These are phyloP conservation scores for Aspergillus novofumigatus DNA, from an alignment of 2,329 filamentous ascomycete genomes.

Conservation along the genomic window DNA sequence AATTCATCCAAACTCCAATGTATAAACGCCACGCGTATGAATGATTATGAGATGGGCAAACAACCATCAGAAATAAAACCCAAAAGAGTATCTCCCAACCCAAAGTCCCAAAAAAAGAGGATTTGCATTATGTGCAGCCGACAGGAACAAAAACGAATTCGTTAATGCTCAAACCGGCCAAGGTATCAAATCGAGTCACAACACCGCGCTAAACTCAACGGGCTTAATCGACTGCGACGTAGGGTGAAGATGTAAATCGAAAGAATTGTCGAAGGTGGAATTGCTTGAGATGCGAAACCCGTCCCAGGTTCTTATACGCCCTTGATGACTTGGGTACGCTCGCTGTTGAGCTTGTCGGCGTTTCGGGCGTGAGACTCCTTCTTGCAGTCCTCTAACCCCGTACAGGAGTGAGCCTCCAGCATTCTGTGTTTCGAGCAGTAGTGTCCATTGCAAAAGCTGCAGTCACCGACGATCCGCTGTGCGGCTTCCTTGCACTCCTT, in stretches of 20 bases:
- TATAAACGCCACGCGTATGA: constrained; percentile 26
- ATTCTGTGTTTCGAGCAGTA: constrained; percentile 94
- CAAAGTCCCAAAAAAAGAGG: constrained; percentile 6
- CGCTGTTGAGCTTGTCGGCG: constrained; percentile 82
- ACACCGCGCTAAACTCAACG: constrained; percentile 32
- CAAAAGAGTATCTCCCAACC: constrained; percentile 10
- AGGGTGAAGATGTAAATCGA: constrained; percentile 7
- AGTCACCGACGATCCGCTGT: constrained; percentile 93
- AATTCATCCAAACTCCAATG: constrained; percentile 15
- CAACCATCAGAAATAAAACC: not conserved
- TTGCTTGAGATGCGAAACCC: not conserved
- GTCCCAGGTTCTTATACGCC: constrained; percentile 60
- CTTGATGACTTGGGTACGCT: constrained; percentile 91
- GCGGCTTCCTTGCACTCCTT: constrained; percentile 84
- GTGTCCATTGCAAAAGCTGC: constrained; percentile 87
- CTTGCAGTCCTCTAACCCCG: constrained; percentile 92
- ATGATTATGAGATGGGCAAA: constrained; percentile 8
- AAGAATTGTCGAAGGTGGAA: constrained; percentile 2
- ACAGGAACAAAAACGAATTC: not conserved
- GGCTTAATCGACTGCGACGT: constrained; percentile 11
- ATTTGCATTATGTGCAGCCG: not conserved
- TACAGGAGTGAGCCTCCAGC: constrained; percentile 91
- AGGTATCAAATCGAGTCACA: constrained; percentile 9
- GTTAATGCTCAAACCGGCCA: not conserved
- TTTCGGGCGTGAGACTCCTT: constrained; percentile 95